These are phyloP conservation scores for Verticillium nonalfalfae DNA, from an alignment of 2,329 filamentous ascomycete genomes.

Conservation along the genomic window DNA sequence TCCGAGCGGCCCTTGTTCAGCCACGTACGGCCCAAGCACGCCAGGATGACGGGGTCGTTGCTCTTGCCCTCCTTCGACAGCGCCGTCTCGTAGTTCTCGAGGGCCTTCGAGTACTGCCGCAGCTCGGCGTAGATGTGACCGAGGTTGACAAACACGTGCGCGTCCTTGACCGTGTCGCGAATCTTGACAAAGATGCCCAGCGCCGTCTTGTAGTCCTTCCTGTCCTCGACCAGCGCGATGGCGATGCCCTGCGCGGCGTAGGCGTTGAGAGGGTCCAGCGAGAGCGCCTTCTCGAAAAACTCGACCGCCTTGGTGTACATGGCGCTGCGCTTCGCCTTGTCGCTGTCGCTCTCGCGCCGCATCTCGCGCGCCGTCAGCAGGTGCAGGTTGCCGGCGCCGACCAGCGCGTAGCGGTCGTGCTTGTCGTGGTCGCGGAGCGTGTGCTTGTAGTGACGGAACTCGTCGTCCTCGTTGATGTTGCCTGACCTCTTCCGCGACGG, in stretches of 20 bases:
- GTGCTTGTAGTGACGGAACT: conserved; percentile 93
- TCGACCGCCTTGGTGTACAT: conserved; percentile 90
- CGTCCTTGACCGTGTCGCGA: conserved; percentile 81
- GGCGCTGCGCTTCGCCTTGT: conserved; percentile 84
- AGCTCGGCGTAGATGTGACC: conserved; percentile 90
- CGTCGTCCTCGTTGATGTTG: conserved; percentile 81
- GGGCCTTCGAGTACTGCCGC: conserved; percentile 82
- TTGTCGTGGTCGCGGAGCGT: conserved; percentile 93
- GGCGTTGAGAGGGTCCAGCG: conserved; percentile 90
- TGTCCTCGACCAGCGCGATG: conserved; percentile 90
- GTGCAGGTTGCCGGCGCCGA: conserved; percentile 94
- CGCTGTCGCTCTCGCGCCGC: conserved; percentile 80
- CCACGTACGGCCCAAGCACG: conserved; percentile 85
- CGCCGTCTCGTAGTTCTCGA: conserved; percentile 89
- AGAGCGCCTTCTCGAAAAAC: conserved; percentile 96
- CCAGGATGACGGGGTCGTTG: conserved; percentile 71
- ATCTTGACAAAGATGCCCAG: conserved; percentile 87
- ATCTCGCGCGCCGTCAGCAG: conserved; percentile 86
- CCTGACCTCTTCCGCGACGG: conserved; percentile 72
- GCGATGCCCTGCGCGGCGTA: conserved; percentile 95
- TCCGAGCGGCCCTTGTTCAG: conserved; percentile 67
- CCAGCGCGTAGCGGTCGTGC: conserved; percentile 93
- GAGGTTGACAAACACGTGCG: conserved; percentile 85
- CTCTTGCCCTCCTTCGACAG: conserved; percentile 68
- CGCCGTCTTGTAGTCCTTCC: conserved; percentile 77